Evolutionary conservation across 352 stramenopile genomes (phyloP).

Genomic region (Blastocystis sp.): DNA sequence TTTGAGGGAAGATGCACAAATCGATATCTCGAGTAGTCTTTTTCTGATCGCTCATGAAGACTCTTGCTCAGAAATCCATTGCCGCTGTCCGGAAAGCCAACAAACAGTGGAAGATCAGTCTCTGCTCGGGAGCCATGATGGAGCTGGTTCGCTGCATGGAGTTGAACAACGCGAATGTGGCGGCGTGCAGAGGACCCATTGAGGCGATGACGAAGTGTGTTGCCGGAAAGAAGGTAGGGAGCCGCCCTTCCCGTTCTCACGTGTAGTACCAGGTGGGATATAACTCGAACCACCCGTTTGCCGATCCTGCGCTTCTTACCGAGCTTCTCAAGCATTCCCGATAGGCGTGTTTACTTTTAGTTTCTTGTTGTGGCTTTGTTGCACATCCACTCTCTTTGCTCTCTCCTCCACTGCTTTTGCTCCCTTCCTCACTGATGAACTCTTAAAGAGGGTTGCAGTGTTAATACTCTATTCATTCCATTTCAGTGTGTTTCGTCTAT

Average conservation of each 20-base stretch:
- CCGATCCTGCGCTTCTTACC: constrained; percentile 42
- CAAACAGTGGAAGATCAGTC: constrained; percentile 66
- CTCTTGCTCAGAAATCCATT: constrained; percentile 46
- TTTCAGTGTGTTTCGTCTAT: no score
- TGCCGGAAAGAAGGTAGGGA: constrained; percentile 32
- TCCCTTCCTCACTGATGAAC: not conserved
- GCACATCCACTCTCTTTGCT: not conserved
- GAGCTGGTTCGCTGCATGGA: constrained; percentile 66
- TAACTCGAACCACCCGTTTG: constrained; percentile 41
- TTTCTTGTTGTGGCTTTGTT: not conserved
- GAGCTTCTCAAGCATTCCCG: constrained; percentile 20
- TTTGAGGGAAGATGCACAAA: not conserved
- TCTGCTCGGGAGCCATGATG: constrained; percentile 66
- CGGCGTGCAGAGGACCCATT: constrained; percentile 51
- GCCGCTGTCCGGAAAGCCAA: constrained; percentile 57
- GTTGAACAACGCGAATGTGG: constrained; percentile 31
- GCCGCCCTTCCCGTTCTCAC: no score
- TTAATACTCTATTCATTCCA: no score
- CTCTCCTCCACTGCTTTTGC: not conserved
- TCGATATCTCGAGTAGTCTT: not conserved
- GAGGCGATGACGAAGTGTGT: constrained; percentile 35
- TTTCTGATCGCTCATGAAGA: constrained; percentile 28
- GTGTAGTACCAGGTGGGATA: constrained; percentile 38
- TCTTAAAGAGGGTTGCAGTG: no score
- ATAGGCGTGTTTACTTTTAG: not conserved